Percentiles rank a stretch among this genome's conserved stretches.
Conservation (phyloP, 257 asterid genomes). For the Solanum dulcamara region DNA sequence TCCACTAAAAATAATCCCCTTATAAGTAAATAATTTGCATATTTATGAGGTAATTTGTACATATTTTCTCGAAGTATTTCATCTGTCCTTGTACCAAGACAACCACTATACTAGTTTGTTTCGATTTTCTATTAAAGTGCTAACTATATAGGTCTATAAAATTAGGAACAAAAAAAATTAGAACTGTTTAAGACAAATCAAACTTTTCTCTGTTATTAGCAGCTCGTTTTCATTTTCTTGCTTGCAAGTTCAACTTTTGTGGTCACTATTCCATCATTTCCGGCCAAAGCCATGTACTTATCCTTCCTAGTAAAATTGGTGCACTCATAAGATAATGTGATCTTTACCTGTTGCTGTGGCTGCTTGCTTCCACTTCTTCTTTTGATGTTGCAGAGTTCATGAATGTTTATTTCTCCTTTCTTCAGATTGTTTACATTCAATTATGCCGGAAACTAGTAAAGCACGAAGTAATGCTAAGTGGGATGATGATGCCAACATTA, state of each 20-base stretch:
- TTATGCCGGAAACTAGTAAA: too few relatives aligned
- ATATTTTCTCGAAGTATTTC: neutral
- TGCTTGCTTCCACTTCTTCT: too few relatives aligned
- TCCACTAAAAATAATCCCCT: too few relatives aligned
- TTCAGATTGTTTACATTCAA: too few relatives aligned
- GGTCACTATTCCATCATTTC: slow-evolving; percentile 56
- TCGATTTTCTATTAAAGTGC: neutral
- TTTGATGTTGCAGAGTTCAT: too few relatives aligned
- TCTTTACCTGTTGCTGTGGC: too few relatives aligned
- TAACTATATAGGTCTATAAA: neutral
- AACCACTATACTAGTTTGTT: neutral
- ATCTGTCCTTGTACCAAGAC: neutral
- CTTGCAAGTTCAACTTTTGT: slow-evolving; percentile 16
- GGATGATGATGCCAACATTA: too few relatives aligned
- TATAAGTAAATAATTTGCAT: too few relatives aligned
- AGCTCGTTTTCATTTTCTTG: slow-evolving; percentile 25
- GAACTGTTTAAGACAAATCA: neutral
- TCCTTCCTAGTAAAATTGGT: slow-evolving; percentile 75
- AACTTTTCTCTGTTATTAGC: slow-evolving; percentile 16
- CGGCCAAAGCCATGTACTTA: slow-evolving; percentile 67
- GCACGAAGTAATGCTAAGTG: too few relatives aligned
- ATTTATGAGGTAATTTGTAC: neutral
- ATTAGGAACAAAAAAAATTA: neutral
- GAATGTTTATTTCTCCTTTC: too few relatives aligned
- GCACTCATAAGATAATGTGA: slow-evolving; percentile 59